Percentiles rank a stretch among this genome's conserved stretches.
Evolutionary conservation across 2,329 filamentous ascomycete genomes (phyloP).

Genomic region (Aspergillus tanneri): DNA sequence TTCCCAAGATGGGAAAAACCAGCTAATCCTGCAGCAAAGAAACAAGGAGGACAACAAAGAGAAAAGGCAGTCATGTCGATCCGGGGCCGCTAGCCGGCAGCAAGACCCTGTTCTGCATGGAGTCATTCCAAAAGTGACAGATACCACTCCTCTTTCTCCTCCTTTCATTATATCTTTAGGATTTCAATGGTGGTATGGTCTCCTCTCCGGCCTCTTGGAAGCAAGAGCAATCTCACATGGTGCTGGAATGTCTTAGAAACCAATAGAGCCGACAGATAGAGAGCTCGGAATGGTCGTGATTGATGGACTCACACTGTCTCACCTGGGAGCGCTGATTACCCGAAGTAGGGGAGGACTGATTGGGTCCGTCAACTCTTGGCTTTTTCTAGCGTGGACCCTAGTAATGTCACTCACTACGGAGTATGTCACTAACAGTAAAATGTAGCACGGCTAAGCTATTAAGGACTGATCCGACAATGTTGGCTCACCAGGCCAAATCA

Average conservation of each 20-base stretch:
- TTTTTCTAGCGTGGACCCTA: constrained; percentile 23
- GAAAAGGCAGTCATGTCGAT: constrained; percentile 15
- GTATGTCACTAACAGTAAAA: background rate
- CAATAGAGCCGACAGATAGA: background rate
- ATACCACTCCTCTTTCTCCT: background rate
- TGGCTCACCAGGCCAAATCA: background rate
- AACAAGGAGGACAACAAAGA: background rate
- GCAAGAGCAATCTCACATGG: constrained; percentile 16
- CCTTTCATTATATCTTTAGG: constrained; percentile 9
- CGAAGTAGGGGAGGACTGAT: background rate
- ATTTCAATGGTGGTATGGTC: background rate
- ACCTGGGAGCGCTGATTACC: constrained; percentile 4
- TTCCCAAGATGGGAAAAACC: background rate
- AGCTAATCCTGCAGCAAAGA: background rate
- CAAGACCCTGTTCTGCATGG: background rate
- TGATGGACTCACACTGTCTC: constrained; percentile 16
- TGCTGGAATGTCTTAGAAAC: constrained; percentile 16
- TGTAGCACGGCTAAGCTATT: background rate
- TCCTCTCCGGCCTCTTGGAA: background rate
- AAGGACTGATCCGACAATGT: background rate
- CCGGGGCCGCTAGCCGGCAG: constrained; percentile 17
- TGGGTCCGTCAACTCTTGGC: constrained; percentile 19
- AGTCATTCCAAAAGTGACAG: background rate
- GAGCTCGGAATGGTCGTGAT: background rate
- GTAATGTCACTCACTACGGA: no score